Conservation (phyloP, 1,139 yeast genomes). For the Yamadazyma siamensis region DNA sequence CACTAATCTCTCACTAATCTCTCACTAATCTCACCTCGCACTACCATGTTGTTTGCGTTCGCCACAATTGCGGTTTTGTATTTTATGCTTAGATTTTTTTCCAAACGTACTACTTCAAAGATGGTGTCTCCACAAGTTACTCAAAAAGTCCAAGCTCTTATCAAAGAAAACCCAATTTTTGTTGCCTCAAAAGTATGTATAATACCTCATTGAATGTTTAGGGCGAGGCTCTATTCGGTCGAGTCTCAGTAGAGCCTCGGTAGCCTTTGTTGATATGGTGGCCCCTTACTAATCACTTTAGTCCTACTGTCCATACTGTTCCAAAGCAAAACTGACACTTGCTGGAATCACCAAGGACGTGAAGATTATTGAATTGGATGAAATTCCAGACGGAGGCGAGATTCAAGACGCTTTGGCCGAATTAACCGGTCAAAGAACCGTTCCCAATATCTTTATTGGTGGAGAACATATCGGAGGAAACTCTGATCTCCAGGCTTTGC, state of each 20-base stretch:
- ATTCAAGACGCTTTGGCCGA: constrained; percentile 76
- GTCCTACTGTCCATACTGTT: constrained; percentile 69
- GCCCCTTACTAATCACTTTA: constrained; percentile 17
- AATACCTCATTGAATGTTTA: too few species aligned
- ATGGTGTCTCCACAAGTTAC: constrained; percentile 50
- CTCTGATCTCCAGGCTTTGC: constrained; percentile 72
- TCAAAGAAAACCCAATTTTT: constrained; percentile 66
- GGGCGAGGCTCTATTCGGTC: too few species aligned
- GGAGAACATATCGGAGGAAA: constrained; percentile 96
- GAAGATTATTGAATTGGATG: constrained; percentile 64
- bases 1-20: too few species aligned
- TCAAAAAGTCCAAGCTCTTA: constrained; percentile 59
- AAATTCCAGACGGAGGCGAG: constrained; percentile 36
- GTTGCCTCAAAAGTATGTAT: constrained; percentile 72
- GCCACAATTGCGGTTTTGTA: constrained; percentile 1
- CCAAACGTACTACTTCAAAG: constrained; percentile 7
- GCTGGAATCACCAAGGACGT: constrained; percentile 52
- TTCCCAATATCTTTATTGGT: constrained; percentile 85
- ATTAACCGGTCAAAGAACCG: constrained; percentile 87
- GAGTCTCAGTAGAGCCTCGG: too few species aligned
- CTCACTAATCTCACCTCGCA: too few species aligned
- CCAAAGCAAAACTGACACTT: constrained; percentile 58
- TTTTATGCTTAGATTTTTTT: constrained; percentile 9
- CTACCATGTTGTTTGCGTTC: too few species aligned
- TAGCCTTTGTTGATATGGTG: too few species aligned